Evolutionary conservation across 169 alveolate genomes (phyloP).

Genomic region (Cyclospora cayetanensis): DNA sequence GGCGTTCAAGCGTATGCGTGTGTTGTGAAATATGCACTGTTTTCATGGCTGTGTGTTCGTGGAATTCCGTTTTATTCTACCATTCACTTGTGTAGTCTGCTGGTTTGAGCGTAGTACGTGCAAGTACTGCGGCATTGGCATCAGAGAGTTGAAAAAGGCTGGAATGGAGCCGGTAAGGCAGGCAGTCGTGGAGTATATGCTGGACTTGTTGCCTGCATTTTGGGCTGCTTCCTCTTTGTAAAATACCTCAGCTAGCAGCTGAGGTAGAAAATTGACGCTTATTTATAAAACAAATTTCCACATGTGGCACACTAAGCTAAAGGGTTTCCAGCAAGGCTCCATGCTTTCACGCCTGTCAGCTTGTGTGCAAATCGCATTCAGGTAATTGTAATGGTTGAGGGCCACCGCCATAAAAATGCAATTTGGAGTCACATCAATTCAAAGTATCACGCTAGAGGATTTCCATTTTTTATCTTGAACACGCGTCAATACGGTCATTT

Average conservation of each 20-base stretch:
- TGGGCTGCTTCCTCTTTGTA: no score
- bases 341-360: no score
- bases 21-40: neutral
- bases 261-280: no score
- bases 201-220: neutral
- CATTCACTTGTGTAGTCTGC: neutral
- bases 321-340: no score
- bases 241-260: no score
- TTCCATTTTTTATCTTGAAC: constrained; percentile 32
- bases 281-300: no score
- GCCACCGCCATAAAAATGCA: constrained; percentile 7
- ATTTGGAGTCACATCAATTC: neutral
- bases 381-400: constrained; percentile 50
- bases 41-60: no score
- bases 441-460: constrained; percentile 2
- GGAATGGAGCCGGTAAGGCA: constrained; percentile 37
- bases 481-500: neutral
- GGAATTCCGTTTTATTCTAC: neutral
- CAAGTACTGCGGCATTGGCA: constrained; percentile 43
- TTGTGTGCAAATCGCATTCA: no score
- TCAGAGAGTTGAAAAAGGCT: constrained; percentile 12
- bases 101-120: neutral
- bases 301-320: no score
- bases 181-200: no score
- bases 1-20: no score